Percentiles rank a stretch among this genome's conserved stretches.
Evolutionary conservation across 1,139 yeast species (phyloP).

Genomic region (Arxiozyma telluris): DNA sequence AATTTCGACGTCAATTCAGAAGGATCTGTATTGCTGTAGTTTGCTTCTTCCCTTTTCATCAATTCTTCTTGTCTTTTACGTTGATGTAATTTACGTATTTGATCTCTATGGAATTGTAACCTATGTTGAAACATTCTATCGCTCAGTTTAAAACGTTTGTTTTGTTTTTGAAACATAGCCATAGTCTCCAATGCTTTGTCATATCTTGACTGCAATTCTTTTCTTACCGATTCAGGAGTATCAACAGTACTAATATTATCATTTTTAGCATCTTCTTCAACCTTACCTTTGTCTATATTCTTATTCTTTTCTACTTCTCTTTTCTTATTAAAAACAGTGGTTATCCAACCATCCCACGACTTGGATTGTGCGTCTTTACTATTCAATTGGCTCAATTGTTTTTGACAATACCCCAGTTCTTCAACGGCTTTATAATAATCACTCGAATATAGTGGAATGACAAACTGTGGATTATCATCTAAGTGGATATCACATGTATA

Average conservation of each 20-base stretch:
- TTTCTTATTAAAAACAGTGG: conserved; percentile 24
- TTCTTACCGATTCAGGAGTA: conserved; percentile 12
- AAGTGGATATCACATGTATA: conserved; percentile 62
- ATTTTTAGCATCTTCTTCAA: conserved; percentile 13
- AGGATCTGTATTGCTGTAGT: conserved; percentile 29
- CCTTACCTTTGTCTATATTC: conserved; percentile 14
- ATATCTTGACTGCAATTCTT: conserved; percentile 24
- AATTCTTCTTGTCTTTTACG: conserved; percentile 31
- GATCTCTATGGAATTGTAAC: conserved; percentile 15
- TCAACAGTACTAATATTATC: conserved; percentile 15
- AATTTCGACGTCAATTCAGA: conserved; percentile 38
- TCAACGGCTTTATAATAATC: conserved; percentile 39
- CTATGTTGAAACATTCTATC: conserved; percentile 47
- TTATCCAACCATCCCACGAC: conserved; percentile 33
- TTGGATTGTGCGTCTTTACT: conserved; percentile 2
- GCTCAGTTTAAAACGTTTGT: conserved; percentile 43
- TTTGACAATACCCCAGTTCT: conserved; percentile 35
- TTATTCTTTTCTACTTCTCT: conserved; percentile 10
- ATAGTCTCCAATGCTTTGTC: conserved; percentile 23
- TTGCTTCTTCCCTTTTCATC: conserved; percentile 18
- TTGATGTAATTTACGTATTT: conserved; percentile 33
- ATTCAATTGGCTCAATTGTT: conserved; percentile 32
- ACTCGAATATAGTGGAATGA: conserved; percentile 41
- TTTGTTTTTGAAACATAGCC: conserved; percentile 27
- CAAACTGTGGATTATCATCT: conserved; percentile 49